Evolutionary conservation across 768 basidiomycete genomes (phyloP), one percentile per base, ranked within the genome.

Genomic region (Tephrocybe sp.): DNA sequence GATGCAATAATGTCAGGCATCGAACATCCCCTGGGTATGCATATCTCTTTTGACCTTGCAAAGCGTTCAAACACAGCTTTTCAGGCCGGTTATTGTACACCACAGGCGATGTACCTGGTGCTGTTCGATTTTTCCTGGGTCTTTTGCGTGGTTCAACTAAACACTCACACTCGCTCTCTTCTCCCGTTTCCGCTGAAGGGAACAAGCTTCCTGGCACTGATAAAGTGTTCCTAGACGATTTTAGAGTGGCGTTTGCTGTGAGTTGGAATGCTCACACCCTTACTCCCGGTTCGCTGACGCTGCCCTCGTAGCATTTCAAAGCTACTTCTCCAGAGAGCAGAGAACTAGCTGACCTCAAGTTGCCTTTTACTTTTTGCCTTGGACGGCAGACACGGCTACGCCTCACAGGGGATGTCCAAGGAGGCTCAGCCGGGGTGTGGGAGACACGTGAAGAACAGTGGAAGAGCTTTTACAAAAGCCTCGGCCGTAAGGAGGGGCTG

Each of bases 51-150:
- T 10, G 37, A 43, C 12, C 6, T 21, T 24, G 16, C 7, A 29
- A 5, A 29, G 11, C 5, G 44, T 45, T 34, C 33, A 2, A 43
- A 12, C 13, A 12, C 44, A n/a, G n/a, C 13, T 37, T 47, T 47
- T 24, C 45, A 91, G 95, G 91, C 27, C 77, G 94, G 33, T 69
- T 98, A 53, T 70, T 93, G 31, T 98, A 97, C 64, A 92, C 91
- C 1, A 86, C 88, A n/a, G 94, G 94, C 10, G 83, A 94, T 59
- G 78, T 87, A 22, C 74, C 76, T 39, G 80, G 77, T 6, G 93
- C 95, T 7, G 84, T 94, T 22, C 71, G 75, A 36, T 77, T 88
- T 50, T 97, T 97, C 63, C 64, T 95, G 16, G 75, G 79, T 1
- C 71, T 95, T 13, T 72, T 98, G 18, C 74, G 75, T 47, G 77